These are phyloP conservation scores for Exophiala spinifera DNA, from an alignment of 2,329 filamentous ascomycete species.

Conservation along the genomic window DNA sequence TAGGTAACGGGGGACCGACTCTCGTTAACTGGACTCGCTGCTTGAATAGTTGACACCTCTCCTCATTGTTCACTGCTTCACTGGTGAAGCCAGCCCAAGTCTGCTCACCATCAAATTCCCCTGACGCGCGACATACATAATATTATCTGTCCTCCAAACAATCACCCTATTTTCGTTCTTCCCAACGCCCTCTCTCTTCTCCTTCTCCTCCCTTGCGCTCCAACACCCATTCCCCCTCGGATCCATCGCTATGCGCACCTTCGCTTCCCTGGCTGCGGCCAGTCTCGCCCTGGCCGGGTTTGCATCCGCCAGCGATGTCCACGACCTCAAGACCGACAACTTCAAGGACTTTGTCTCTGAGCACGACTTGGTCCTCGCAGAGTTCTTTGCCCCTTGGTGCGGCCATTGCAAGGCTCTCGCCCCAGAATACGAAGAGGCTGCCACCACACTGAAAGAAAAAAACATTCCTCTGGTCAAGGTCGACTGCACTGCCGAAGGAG, in stretches of 20 bases:
- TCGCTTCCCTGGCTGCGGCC: slow-evolving; percentile 33
- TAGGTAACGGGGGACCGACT: no score
- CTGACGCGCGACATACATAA: slow-evolving; percentile 14
- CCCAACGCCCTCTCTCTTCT: not conserved
- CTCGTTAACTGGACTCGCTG: no score
- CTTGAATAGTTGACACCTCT: slow-evolving; percentile 19
- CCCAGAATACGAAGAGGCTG: slow-evolving; percentile 50
- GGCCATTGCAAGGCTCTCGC: slow-evolving; percentile 98
- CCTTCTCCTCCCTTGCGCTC: not conserved
- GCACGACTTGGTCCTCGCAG: slow-evolving; percentile 86
- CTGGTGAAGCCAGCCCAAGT: not conserved
- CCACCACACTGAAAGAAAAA: slow-evolving; percentile 48
- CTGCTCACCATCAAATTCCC: slow-evolving; percentile 12
- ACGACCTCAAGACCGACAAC: slow-evolving; percentile 77
- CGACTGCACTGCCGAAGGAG: slow-evolving; percentile 91
- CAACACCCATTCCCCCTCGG: not conserved
- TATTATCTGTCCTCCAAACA: slow-evolving; percentile 21
- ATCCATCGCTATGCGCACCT: slow-evolving; percentile 23
- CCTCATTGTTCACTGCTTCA: slow-evolving; percentile 8
- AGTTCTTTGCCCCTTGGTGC: slow-evolving; percentile 97
- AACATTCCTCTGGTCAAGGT: slow-evolving; percentile 49
- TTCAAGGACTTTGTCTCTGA: slow-evolving; percentile 83
- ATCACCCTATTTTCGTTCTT: slow-evolving; percentile 8
- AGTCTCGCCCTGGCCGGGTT: slow-evolving; percentile 40
- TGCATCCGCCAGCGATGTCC: slow-evolving; percentile 67